Base-by-base conservation (phyloP, 352 stramenopile genomes). In the Thalassiosira pacifica region DNA sequence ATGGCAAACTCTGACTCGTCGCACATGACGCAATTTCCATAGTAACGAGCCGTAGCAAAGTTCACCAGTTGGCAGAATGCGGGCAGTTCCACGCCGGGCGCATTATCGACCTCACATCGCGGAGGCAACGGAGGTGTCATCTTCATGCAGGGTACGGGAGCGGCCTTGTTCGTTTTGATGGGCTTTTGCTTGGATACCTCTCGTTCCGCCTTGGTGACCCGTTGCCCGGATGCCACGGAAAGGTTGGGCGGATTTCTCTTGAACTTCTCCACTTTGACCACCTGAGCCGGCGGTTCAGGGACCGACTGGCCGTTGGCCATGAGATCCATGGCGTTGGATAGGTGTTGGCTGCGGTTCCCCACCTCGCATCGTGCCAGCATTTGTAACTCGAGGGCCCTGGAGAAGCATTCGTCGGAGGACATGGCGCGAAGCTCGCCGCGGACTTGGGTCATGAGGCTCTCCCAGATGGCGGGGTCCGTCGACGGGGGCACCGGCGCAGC, bases 1-100 rank as follows among this genome's bases (percentile, higher is more conserved):
- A 94, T 93, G 32, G 67, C 22, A 69, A 66, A 79, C 29, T 82
- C 72, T 0, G 65, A 59, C n/a, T 83, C 72, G 76, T 87, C 71
- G 29, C 80, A 87, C 80, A 87, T 87, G 42, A 87, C 80, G 48
- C 80, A 87, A 48, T 82, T 79, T 27, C 66, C 72, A 71, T 83
- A 82, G 40, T 83, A 81, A 8, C 65, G 55, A 48, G 72, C 72
- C 22, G 67, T 87, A n/a, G 82, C 75, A 45, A 80, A 88, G 45
- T 88, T 88, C 2, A 84, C 74, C 19, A 88, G 60, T 45, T 73
- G 40, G 16, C 55, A 67, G 55, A 88, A 88, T 18, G 66, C 64
- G 1, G 82, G 82, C 19, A 81, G 68, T 48, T 79, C 65, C 0
- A 74, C 52, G 18, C 53, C 57, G 59, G 71, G 66, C 32, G 45